Evolutionary conservation across 306 rosid genomes (phyloP), one percentile per base, ranked within the genome.

Genomic region (Hippophae gyantsensis): DNA sequence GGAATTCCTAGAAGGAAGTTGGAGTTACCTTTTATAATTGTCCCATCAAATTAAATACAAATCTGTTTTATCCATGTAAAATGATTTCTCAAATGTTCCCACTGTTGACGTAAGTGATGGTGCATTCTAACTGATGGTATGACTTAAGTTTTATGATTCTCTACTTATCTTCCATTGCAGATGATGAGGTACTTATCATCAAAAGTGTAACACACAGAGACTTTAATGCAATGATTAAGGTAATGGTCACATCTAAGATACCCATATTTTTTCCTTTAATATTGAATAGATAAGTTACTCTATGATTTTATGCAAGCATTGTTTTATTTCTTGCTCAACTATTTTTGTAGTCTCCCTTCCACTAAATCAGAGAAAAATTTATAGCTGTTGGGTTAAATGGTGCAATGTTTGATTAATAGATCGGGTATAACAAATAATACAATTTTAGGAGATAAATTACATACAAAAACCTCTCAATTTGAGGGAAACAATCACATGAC

Each of bases 171-270:
- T 73, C 58, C 56, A 67, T 61, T 79, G 75, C 95, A 92, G 95
- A 66, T 64, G 70, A 69, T 8, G 98, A 92, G 82, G 89, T 85
- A 60, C 95, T 92, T 57, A 81, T 92, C 61, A 88, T 92, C 78
- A 92, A 92, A 76, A 92, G 99, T 63, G 75, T 92, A 68, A 88
- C 90, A 0, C 99, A 92, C 43, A 74, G 66, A 78, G 93, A 88
- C 66, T 83, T 92, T 61, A 92, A 85, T 72, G 84, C 81, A 58
- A 72, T 82, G 83, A 88, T 92, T 56, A 85, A 92, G 95, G 99
- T 92, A 65, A 74, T 43, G 66, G 25, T 50, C 38, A 23, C 45
- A 53, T 65, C 56, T 47, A 23, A 61, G 56, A 42, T 13, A 61
- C 27, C 50, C 0, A 27, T 42, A 9, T 42, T 68, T 8, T 40